phyloP scores from a whole-genome alignment of 495 filamentous ascomycete genomes.

The Xylaria bambusicola region DNA sequence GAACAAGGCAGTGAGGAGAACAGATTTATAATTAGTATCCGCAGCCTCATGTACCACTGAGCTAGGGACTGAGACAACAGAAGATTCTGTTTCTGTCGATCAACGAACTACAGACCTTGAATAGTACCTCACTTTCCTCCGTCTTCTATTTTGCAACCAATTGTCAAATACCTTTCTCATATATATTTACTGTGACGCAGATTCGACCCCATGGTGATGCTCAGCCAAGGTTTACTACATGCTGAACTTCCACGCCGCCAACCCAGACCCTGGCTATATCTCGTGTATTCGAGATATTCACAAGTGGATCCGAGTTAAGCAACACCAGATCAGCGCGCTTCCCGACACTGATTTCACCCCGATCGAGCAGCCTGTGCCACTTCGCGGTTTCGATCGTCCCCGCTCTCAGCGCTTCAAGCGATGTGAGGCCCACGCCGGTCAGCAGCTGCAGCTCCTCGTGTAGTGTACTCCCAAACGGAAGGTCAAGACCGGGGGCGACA shows the following conservation, averaged over 20 bases:
- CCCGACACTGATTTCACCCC: slow-evolving; percentile 39
- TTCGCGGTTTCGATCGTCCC: slow-evolving; percentile 24
- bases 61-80: no score
- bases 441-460: slow-evolving; percentile 32
- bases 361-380: slow-evolving; percentile 25
- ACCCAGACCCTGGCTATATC: slow-evolving; percentile 40
- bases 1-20: neutral
- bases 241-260: slow-evolving; percentile 39
- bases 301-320: slow-evolving; percentile 39
- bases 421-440: slow-evolving; percentile 25
- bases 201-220: no score
- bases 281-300: slow-evolving; percentile 39
- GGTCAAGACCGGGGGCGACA: slow-evolving; percentile 42
- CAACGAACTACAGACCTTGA: no score
- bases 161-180: no score
- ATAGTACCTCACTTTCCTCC: no score
- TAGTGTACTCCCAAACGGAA: slow-evolving; percentile 44
- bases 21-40: neutral
- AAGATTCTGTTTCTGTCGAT: no score
- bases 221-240: no score
- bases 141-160: no score
- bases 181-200: no score
- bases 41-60: neutral
- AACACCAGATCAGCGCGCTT: slow-evolving; percentile 45
- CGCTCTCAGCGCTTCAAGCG: slow-evolving; percentile 30